A percentile compares a stretch with the other conserved stretches of the same genome.
phyloP scores from a whole-genome alignment of 2,329 filamentous ascomycete genomes.

The Penicillium expansum region DNA sequence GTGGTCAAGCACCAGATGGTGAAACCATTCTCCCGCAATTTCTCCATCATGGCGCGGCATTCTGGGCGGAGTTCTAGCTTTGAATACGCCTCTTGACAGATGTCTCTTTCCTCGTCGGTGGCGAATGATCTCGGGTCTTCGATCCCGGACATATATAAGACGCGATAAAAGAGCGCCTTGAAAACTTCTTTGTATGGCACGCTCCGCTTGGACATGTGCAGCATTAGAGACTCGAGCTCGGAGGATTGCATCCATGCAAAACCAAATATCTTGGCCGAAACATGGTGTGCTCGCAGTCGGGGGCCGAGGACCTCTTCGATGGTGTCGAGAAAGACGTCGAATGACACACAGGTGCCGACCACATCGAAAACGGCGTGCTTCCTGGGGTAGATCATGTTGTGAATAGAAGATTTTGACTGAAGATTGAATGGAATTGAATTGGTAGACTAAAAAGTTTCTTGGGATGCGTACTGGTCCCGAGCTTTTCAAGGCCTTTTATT shows the following conservation, averaged over 20 bases:
- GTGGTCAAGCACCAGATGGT: conserved; percentile 56
- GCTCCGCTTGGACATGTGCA: conserved; percentile 44
- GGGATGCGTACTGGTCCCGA: background rate
- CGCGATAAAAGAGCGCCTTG: conserved; percentile 45
- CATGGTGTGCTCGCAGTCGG: conserved; percentile 32
- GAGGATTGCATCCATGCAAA: conserved; percentile 46
- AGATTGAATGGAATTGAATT: background rate
- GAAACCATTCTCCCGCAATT: conserved; percentile 48
- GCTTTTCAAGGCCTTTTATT: background rate
- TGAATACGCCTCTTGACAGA: conserved; percentile 38
- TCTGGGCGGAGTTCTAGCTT: conserved; percentile 35
- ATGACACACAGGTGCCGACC: conserved; percentile 50
- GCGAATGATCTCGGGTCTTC: conserved; percentile 39
- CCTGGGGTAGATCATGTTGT: background rate
- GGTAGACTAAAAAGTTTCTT: background rate
- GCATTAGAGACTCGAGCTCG: conserved; percentile 48
- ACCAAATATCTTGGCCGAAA: conserved; percentile 42
- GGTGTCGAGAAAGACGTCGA: conserved; percentile 41
- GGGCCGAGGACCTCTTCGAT: conserved; percentile 41
- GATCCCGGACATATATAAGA: conserved; percentile 42
- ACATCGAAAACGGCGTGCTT: conserved; percentile 54
- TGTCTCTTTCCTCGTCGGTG: conserved; percentile 41
- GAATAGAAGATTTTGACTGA: background rate
- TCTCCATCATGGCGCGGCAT: conserved; percentile 38
- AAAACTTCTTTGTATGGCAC: conserved; percentile 43